Percentiles rank a stretch among this genome's conserved stretches.
These are phyloP conservation scores for Porphyridium purpureum DNA, from an alignment of 23 red algal species.

Conservation along the genomic window DNA sequence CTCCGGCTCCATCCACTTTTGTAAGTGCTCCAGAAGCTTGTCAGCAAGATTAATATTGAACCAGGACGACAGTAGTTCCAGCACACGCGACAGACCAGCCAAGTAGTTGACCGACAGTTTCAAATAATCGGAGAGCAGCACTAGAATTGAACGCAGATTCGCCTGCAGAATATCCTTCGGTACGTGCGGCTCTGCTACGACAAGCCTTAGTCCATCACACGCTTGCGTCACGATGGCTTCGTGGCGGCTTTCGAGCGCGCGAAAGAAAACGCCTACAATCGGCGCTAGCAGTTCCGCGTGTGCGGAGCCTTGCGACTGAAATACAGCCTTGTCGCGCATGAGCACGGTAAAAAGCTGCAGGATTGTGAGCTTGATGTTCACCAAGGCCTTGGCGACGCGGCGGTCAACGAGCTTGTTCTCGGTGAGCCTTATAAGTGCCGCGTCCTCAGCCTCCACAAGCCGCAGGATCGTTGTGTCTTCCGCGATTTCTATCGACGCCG, in stretches of 20 bases:
- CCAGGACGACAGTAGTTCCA: slow-evolving; percentile 80
- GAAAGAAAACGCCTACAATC: slow-evolving; percentile 58
- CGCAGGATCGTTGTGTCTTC: slow-evolving; percentile 49
- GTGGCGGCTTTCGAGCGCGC: slow-evolving; percentile 52
- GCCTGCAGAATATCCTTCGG: slow-evolving; percentile 55
- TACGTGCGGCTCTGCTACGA: slow-evolving; percentile 19
- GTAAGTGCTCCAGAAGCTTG: slow-evolving; percentile 85
- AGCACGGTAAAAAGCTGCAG: background rate
- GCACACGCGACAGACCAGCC: slow-evolving; percentile 45
- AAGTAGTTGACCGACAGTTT: slow-evolving; percentile 60
- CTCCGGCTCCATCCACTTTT: slow-evolving; percentile 59
- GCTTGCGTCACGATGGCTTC: slow-evolving; percentile 29
- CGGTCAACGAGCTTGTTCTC: slow-evolving; percentile 57
- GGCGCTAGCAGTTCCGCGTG: slow-evolving; percentile 36
- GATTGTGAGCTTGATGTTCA: slow-evolving; percentile 8
- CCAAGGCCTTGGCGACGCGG: slow-evolving; percentile 8
- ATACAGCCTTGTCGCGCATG: background rate
- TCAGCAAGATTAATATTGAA: slow-evolving; percentile 87
- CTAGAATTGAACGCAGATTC: slow-evolving; percentile 82
- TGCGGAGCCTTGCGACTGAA: slow-evolving; percentile 11
- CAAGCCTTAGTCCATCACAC: slow-evolving; percentile 38
- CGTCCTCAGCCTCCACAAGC: slow-evolving; percentile 70
- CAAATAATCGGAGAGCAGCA: slow-evolving; percentile 54
- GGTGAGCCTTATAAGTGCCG: slow-evolving; percentile 35
- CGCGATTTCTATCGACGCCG: slow-evolving; percentile 32